Conservation (phyloP, 225 moss, liverwort and hornwort species). For the Straminergon stramineum region DNA sequence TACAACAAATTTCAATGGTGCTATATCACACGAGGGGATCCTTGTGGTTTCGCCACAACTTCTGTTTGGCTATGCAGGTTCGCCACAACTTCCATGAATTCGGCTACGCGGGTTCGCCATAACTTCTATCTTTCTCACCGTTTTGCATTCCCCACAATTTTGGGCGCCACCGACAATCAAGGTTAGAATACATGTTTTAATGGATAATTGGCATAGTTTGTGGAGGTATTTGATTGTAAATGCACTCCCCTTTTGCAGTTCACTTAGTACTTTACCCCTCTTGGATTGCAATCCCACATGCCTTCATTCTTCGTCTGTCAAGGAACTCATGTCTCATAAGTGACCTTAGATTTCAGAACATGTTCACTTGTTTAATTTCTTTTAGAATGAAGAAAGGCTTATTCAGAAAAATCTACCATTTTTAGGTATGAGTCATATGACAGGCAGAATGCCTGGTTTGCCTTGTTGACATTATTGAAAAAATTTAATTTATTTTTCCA, state of each 20-base stretch:
- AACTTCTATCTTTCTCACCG: background rate
- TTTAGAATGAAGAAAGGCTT: background rate
- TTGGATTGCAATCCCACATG: background rate
- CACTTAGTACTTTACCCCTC: background rate
- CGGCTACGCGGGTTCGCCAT: background rate
- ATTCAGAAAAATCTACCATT: background rate
- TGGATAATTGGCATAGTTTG: background rate
- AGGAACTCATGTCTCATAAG: background rate
- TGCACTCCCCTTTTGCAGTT: background rate
- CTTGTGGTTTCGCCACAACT: background rate
- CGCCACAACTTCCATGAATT: too few relatives aligned
- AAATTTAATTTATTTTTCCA: too few relatives aligned
- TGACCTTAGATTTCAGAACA: background rate
- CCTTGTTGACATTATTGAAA: too few relatives aligned
- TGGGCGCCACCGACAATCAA: background rate
- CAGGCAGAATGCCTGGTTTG: too few relatives aligned
- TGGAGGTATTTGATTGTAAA: background rate
- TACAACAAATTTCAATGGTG: background rate
- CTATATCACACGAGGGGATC: background rate
- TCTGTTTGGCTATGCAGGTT: background rate
- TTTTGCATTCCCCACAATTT: background rate
- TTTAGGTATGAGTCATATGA: background rate
- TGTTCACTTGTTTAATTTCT: background rate
- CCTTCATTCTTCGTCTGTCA: background rate
- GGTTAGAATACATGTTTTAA: background rate